Base-by-base conservation (phyloP, 2,329 filamentous ascomycete genomes). In the Aureobasidium pullulans region DNA sequence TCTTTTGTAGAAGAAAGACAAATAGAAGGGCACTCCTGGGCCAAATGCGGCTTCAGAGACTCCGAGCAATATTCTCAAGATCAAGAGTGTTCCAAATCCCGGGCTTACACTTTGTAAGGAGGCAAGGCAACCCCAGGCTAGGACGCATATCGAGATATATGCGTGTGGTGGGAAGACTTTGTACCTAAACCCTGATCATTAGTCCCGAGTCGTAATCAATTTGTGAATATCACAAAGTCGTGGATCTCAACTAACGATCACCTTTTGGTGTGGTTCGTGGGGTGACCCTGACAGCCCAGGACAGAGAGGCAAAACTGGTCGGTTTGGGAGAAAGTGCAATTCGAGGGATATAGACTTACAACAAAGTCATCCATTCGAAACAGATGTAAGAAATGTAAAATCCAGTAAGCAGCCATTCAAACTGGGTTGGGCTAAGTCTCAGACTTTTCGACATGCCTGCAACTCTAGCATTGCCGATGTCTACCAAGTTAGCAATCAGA, bases 121-220 rank as follows among this genome's bases (percentile, higher is more conserved):
- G 1, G 90, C 90, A 13, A 87, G 75, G 10, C 91, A 69, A 13
- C 92, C 91, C 91, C 91, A 96, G 2, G 84, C 84, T 37, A 87
- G 76, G 13, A 96, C 90, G 62, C 88, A 81, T 36, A 77, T 62
- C 6, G 78, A 75, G 43, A 86, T 83, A 68, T 86, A 86, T 57
- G 84, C 79, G 65, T 85, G 84, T 2, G 84, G 77, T 0, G 81
- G 81, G 2, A 85, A 73, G 19, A 86, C 66, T 47, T 79, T 80
- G 70, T 85, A 79, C 69, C 76, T 77, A 28, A 2, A 9, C 9
- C 5, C 4, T 2, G 6, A 6, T 16, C 4, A 11, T 44, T 6
- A 54, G 50, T 52, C 11, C 34, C 13, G 4, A 3, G 4, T 23
- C 23, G 23, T 23, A 23, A 23, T 23, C 23, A 23, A 23, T 4